A percentile compares a stretch with the other conserved stretches of the same genome.
Conservation (phyloP, 352 stramenopile species). For the Globisporangium lucens region DNA sequence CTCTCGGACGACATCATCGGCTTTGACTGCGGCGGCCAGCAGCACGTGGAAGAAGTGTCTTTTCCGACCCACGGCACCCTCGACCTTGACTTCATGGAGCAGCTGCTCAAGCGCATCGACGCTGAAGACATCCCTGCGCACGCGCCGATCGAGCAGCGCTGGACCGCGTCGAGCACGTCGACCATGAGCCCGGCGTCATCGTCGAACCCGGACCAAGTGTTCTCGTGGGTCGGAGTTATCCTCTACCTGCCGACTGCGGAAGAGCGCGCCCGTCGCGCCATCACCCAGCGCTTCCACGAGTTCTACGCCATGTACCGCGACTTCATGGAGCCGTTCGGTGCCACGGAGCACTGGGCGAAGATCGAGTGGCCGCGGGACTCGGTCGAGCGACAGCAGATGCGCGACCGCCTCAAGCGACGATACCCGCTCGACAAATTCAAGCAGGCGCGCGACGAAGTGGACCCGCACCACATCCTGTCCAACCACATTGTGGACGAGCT, state of each 20-base stretch:
- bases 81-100: constrained; percentile 94
- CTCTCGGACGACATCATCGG: constrained; percentile 95
- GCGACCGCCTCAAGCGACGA: constrained; percentile 57
- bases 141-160: constrained; percentile 98
- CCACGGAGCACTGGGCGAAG: constrained; percentile 97
- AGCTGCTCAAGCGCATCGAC: constrained; percentile 92
- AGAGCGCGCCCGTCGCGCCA: constrained; percentile 50
- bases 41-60: constrained; percentile 97
- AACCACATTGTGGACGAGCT: constrained; percentile 89
- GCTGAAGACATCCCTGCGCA: constrained; percentile 91
- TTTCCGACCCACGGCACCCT: constrained; percentile 84
- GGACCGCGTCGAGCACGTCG: constrained; percentile 90
- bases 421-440: constrained; percentile 93
- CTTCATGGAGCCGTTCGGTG: constrained; percentile 87
- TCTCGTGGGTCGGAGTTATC: constrained; percentile 98
- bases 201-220: constrained; percentile 61
- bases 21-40: constrained; percentile 98
- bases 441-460: constrained; percentile 79
- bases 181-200: constrained; percentile 91
- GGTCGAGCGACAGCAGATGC: constrained; percentile 48
- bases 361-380: constrained; percentile 85
- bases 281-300: constrained; percentile 90
- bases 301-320: constrained; percentile 91
- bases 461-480: constrained; percentile 92
- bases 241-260: constrained; percentile 92